Conservation (phyloP, 1,139 yeast genomes). For the Kodamaea sp. region DNA sequence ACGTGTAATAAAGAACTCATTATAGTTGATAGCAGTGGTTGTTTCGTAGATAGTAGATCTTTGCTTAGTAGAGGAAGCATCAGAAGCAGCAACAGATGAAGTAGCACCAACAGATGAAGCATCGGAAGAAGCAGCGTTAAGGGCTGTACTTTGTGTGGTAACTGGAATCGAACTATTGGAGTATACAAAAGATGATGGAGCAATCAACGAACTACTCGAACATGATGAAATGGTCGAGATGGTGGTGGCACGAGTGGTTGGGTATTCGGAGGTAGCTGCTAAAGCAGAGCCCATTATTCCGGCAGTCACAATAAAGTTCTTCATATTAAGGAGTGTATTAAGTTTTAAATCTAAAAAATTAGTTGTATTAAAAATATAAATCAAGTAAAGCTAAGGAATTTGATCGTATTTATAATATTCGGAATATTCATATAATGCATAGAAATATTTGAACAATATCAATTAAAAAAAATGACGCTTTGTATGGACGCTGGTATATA, state of each 20-base stretch:
- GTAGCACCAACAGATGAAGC: slow-evolving; percentile 2
- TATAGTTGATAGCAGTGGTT: slow-evolving; percentile 28
- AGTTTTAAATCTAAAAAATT: background rate
- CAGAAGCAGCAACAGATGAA: slow-evolving; percentile 4
- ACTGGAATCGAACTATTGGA: slow-evolving; percentile 17
- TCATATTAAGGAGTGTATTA: slow-evolving; percentile 4
- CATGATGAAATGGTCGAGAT: slow-evolving; percentile 22
- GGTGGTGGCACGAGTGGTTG: slow-evolving; percentile 29
- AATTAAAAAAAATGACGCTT: no score
- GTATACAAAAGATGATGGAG: slow-evolving; percentile 28
- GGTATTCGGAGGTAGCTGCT: slow-evolving; percentile 23
- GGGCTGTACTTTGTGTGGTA: slow-evolving; percentile 2
- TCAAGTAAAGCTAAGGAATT: no score
- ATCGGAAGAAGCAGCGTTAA: slow-evolving; percentile 5
- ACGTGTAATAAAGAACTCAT: slow-evolving; percentile 23
- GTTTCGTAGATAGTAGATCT: slow-evolving; percentile 27
- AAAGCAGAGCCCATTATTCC: slow-evolving; percentile 14
- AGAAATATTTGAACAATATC: no score
- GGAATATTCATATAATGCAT: no score
- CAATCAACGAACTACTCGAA: slow-evolving; percentile 17
- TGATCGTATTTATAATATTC: no score
- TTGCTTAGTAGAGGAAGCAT: slow-evolving; percentile 14
- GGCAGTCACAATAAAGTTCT: slow-evolving; percentile 6
- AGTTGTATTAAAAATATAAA: no score
- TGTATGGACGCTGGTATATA: no score